These are phyloP conservation scores for Globisporangium spiculum DNA, from an alignment of 352 stramenopile species.

Conservation along the genomic window DNA sequence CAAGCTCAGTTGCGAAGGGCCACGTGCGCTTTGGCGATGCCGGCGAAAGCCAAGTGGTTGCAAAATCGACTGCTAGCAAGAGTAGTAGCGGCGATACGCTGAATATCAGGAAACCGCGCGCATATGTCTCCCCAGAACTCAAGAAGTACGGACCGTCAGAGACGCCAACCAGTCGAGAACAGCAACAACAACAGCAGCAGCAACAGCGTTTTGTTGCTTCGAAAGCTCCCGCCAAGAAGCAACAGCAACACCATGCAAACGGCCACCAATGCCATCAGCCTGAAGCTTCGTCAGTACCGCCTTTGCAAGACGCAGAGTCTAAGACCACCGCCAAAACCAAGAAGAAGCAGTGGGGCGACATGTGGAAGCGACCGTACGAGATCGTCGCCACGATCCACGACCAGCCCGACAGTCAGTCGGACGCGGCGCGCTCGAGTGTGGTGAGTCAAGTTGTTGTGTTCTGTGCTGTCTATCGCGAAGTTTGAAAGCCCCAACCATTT, in stretches of 20 bases:
- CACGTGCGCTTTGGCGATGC: conserved; percentile 45
- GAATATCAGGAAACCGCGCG: conserved; percentile 1
- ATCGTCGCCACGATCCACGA: conserved; percentile 63
- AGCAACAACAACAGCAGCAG: neutral
- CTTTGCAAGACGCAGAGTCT: conserved; percentile 1
- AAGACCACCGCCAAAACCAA: conserved; percentile 3
- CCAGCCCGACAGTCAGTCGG: conserved; percentile 11
- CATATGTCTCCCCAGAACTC: conserved; percentile 25
- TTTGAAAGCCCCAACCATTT: neutral
- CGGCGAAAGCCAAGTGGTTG: conserved; percentile 18
- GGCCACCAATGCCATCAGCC: neutral
- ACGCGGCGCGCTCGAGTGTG: neutral
- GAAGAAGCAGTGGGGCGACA: conserved; percentile 37
- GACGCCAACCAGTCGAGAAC: neutral
- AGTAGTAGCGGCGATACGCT: neutral
- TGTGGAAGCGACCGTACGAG: conserved; percentile 81
- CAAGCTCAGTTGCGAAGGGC: conserved; percentile 13
- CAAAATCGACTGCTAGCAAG: neutral
- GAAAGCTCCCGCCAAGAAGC: neutral
- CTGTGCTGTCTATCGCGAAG: neutral
- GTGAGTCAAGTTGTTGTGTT: neutral
- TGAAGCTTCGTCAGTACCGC: neutral
- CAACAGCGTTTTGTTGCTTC: conserved; percentile 3
- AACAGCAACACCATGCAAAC: neutral
- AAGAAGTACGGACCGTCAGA: conserved; percentile 58